Base-by-base conservation (phyloP, 805 yeast genomes). In the Teunomyces cretensis region DNA sequence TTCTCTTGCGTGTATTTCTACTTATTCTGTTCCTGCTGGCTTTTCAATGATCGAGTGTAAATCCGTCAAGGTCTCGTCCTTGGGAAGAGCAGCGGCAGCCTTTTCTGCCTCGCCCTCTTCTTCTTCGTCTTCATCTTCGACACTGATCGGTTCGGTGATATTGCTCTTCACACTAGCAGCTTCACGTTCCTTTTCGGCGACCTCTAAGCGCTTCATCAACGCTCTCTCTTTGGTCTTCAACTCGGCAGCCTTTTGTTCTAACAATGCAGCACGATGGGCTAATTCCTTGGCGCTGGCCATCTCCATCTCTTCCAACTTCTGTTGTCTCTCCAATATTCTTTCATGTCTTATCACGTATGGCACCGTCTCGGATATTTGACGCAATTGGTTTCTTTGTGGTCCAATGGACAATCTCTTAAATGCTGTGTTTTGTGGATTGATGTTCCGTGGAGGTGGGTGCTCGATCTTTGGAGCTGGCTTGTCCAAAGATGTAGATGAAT, bases 281-380 rank as follows among this genome's bases (percentile, higher is more conserved):
- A 87, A 70, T 56, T 86, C 92, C 57, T 76, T 76, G 0, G 92
- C 94, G 43, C 87, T 80, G 50, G 83, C 84, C 57, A 84, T 83
- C 61, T 87, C 95, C 66, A 87, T 67, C 54, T 86, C 89, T 60
- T 86, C 91, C 41, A 87, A 68, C 65, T 84, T 86, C 46, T 83
- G 88, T 58, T 87, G 91, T 62, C 87, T 83, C 42, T 85, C 84
- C 52, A 81, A 66, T 45, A 86, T 77, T 46, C 85, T 77, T 63
- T 87, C 92, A 62, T 86, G 92, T 60, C 88, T 78, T 50, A 87
- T 68, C 28, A 86, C 84, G 54, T 87, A 87, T n/a, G 95, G 95
- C 17, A 87, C 88, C 1, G 94, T 87, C 58, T 86, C 92, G 35
- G 90, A 83, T 45, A 87, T 81, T 58, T 83, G 86, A 59, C 95